phyloP scores from a whole-genome alignment of 2,329 filamentous ascomycete species.

The Gaeumannomyces sp. region DNA sequence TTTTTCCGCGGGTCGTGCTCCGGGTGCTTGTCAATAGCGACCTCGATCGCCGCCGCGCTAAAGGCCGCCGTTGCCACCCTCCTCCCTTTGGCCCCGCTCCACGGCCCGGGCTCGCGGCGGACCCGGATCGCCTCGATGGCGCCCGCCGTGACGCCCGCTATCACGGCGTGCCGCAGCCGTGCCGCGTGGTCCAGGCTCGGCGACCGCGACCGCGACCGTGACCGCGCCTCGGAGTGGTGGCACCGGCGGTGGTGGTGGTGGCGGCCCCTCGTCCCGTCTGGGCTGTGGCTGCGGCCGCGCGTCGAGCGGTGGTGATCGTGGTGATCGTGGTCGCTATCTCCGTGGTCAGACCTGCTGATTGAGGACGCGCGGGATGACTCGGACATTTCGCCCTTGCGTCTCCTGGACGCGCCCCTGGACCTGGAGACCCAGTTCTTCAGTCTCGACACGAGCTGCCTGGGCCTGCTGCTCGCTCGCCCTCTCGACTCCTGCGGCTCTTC shows the following conservation, averaged over 20 bases:
- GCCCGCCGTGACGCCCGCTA: constrained; percentile 15
- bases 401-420: not conserved
- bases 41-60: constrained; percentile 16
- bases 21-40: constrained; percentile 11
- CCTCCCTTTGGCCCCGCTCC: constrained; percentile 14
- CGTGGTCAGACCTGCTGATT: no score
- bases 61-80: constrained; percentile 18
- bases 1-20: constrained; percentile 5
- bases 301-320: no score
- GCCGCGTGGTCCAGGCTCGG: not conserved
- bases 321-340: not conserved
- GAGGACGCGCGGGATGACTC: not conserved
- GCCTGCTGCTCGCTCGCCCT: not conserved
- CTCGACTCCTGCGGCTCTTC: not conserved
- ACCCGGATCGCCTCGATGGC: constrained; percentile 17
- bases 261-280: not conserved
- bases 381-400: not conserved
- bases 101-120: constrained; percentile 14
- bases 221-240: not conserved
- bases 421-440: not conserved
- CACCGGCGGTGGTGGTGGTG: not conserved
- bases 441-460: not conserved
- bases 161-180: constrained; percentile 23
- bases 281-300: constrained; percentile 1
- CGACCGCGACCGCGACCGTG: constrained; percentile 1